phyloP scores from a whole-genome alignment of 805 yeast genomes.

The Metschnikowia colocasiae region DNA sequence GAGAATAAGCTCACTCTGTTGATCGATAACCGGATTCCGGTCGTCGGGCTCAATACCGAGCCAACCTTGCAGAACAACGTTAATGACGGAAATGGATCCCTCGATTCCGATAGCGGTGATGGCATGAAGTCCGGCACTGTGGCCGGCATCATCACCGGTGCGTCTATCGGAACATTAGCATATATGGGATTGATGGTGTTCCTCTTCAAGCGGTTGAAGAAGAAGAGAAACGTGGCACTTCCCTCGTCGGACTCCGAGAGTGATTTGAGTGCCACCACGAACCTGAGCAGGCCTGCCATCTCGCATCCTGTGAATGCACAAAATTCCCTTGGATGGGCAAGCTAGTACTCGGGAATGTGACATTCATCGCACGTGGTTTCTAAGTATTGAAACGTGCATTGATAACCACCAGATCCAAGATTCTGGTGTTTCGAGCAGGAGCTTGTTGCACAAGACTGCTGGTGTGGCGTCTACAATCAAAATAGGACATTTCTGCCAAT shows the following conservation, averaged over 20 bases:
- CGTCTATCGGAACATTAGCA: slow-evolving; percentile 69
- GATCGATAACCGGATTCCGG: slow-evolving; percentile 69
- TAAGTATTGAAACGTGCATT: neutral
- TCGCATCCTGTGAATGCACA: slow-evolving; percentile 68
- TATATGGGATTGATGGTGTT: slow-evolving; percentile 61
- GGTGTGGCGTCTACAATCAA: neutral
- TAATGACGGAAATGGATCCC: slow-evolving; percentile 31
- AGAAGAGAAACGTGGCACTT: slow-evolving; percentile 36
- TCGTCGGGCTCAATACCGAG: slow-evolving; percentile 40
- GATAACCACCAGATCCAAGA: neutral
- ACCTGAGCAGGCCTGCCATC: slow-evolving; percentile 43
- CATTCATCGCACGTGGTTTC: neutral
- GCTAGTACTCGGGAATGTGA: neutral
- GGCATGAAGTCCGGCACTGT: slow-evolving; percentile 40
- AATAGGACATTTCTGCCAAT: no score
- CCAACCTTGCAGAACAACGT: slow-evolving; percentile 6
- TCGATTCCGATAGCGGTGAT: slow-evolving; percentile 23
- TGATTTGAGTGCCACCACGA: slow-evolving; percentile 24
- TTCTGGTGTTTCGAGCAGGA: neutral
- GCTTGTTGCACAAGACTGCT: neutral
- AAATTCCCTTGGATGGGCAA: slow-evolving; percentile 67
- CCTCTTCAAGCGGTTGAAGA: slow-evolving; percentile 48
- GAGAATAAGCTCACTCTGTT: slow-evolving; percentile 56
- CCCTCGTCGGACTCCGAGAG: slow-evolving; percentile 42
- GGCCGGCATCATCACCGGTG: slow-evolving; percentile 80